phyloP scores from a whole-genome alignment of 108 stramenopile species.

The Cylindrotheca fusiformis region DNA sequence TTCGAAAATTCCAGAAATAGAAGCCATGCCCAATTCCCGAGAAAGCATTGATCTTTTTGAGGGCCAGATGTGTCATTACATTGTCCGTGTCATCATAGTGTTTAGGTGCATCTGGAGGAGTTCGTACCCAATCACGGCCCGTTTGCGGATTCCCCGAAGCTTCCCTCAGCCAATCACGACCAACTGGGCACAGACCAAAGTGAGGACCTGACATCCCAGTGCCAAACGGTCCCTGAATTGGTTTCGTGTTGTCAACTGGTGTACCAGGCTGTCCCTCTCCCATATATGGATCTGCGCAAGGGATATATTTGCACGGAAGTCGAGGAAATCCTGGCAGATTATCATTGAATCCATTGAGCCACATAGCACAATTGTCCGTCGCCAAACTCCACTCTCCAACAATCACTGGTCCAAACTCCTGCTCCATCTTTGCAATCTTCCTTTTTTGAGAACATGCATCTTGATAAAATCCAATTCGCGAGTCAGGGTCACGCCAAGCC shows the following conservation, averaged over 20 bases:
- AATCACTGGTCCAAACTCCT: conserved; percentile 80
- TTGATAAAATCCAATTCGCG: conserved; percentile 67
- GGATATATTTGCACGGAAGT: conserved; percentile 76
- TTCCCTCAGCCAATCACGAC: conserved; percentile 79
- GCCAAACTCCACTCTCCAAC: conserved; percentile 94
- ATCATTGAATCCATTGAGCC: conserved; percentile 96
- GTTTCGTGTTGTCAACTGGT: conserved; percentile 70
- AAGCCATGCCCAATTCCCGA: conserved; percentile 81
- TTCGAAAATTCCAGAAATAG: conserved; percentile 94
- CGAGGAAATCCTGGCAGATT: conserved; percentile 80
- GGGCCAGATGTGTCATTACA: conserved; percentile 73
- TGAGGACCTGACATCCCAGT: conserved; percentile 82
- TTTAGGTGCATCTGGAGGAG: conserved; percentile 65
- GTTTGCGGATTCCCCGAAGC: conserved; percentile 47
- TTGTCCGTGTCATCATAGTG: conserved; percentile 72
- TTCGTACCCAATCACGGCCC: conserved; percentile 63
- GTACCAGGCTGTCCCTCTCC: conserved; percentile 81
- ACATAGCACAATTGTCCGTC: conserved; percentile 87
- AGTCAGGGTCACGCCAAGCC: conserved; percentile 86
- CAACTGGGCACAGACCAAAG: conserved; percentile 73
- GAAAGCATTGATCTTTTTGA: conserved; percentile 85
- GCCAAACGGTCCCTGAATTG: conserved; percentile 85
- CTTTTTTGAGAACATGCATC: conserved; percentile 81
- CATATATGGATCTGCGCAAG: conserved; percentile 88
- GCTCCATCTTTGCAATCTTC: conserved; percentile 75